Conservation (phyloP, 257 asterid species). For the Solanum okadae region DNA sequence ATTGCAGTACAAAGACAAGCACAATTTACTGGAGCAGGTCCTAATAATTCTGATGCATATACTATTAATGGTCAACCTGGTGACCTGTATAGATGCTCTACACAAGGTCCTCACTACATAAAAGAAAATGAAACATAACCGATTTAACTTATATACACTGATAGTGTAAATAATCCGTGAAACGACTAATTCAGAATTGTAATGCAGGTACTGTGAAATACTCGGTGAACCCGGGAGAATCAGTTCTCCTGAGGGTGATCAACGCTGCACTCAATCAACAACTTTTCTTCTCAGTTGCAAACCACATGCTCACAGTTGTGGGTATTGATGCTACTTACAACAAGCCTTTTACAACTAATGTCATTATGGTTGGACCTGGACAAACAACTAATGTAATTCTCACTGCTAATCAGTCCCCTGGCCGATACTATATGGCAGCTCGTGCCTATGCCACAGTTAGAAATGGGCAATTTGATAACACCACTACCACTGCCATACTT, state of each 20-base stretch:
- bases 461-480: conserved; percentile 49
- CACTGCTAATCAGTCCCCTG: conserved; percentile 38
- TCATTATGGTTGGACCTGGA: conserved; percentile 66
- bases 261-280: conserved; percentile 71
- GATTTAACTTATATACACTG: not conserved
- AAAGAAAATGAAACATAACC: not conserved
- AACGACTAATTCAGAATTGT: not conserved
- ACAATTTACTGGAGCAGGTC: conserved; percentile 58
- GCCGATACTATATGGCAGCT: conserved; percentile 48
- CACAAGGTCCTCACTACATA: conserved; percentile 6
- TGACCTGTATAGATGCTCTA: conserved; percentile 47
- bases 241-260: conserved; percentile 46
- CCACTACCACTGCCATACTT: conserved; percentile 58
- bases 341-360: conserved; percentile 44
- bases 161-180: not conserved
- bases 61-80: conserved; percentile 84
- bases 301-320: conserved; percentile 54
- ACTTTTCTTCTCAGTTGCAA: conserved; percentile 49
- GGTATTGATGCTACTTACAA: conserved; percentile 44
- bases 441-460: conserved; percentile 39
- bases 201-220: conserved; percentile 36
- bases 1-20: conserved; percentile 42
- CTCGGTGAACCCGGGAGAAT: conserved; percentile 39
- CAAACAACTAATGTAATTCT: conserved; percentile 59
- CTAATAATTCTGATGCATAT: conserved; percentile 65